These are phyloP conservation scores for Plantago ovata DNA, from an alignment of 257 asterid genomes.

Conservation along the genomic window DNA sequence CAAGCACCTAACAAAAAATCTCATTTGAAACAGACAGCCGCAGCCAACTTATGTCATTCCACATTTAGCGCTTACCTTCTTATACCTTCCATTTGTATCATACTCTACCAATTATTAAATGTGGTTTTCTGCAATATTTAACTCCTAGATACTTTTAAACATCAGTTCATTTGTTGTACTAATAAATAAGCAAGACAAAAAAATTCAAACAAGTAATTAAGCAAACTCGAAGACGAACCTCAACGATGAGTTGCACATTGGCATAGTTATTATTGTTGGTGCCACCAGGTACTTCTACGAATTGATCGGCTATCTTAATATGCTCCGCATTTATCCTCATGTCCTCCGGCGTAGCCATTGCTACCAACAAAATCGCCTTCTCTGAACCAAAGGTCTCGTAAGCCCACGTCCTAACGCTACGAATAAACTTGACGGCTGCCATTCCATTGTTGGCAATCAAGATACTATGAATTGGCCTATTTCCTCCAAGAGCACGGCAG, in stretches of 20 bases:
- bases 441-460: slow-evolving; percentile 97
- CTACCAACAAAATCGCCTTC: slow-evolving; percentile 93
- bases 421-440: slow-evolving; percentile 99
- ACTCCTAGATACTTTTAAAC: slow-evolving; percentile 9
- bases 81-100: too few species aligned
- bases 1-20: too few species aligned
- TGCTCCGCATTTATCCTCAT: slow-evolving; percentile 99
- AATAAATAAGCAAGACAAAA: too few species aligned
- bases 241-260: slow-evolving; percentile 95
- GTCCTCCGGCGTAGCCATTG: slow-evolving; percentile 99
- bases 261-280: slow-evolving; percentile 98
- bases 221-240: slow-evolving; percentile 48
- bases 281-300: slow-evolving; percentile 99
- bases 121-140: slow-evolving; percentile 17
- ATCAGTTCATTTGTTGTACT: slow-evolving; percentile 5
- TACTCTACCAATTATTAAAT: not conserved
- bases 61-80: too few species aligned
- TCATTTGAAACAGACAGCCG: too few species aligned
- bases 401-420: slow-evolving; percentile 97
- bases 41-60: too few species aligned
- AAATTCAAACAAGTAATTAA: slow-evolving; percentile 11
- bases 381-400: slow-evolving; percentile 94
- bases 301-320: slow-evolving; percentile 96
- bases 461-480: slow-evolving; percentile 79
- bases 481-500: slow-evolving; percentile 80